These are phyloP conservation scores for Angomonas ambiguus DNA, from an alignment of 208 protist genomes.

Conservation along the genomic window DNA sequence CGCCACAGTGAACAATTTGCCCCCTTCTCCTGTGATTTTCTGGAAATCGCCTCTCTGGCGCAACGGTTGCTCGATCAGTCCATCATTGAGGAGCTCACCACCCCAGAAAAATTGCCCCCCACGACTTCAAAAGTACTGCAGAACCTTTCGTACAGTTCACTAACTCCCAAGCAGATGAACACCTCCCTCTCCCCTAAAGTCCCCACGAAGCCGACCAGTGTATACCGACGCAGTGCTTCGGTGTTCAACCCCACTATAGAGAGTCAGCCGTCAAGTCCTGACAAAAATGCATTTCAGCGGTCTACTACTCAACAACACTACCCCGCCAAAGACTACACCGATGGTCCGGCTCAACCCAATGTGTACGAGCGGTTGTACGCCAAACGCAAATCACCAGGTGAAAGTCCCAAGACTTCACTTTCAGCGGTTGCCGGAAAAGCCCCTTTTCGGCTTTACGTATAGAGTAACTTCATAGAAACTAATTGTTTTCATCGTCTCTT, in stretches of 20 bases:
- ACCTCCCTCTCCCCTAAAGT: neutral
- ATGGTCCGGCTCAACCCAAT: neutral
- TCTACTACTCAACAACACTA: neutral
- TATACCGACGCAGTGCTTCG: neutral
- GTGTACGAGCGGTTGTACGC: constrained; percentile 53
- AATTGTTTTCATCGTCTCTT: neutral
- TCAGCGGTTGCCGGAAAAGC: neutral
- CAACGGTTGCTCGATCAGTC: constrained; percentile 34
- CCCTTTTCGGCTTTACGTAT: neutral
- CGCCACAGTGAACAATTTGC: constrained; percentile 27
- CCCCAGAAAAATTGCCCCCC: neutral
- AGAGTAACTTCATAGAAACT: neutral
- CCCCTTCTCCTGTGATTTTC: constrained; percentile 41
- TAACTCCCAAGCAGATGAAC: neutral
- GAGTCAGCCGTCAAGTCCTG: no score
- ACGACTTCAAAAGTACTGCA: constrained; percentile 12
- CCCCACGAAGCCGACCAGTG: neutral
- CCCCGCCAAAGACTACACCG: neutral
- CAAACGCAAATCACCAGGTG: constrained; percentile 10
- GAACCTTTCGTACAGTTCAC: neutral
- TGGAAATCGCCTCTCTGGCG: constrained; percentile 27
- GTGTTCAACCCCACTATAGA: neutral
- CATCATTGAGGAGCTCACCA: neutral
- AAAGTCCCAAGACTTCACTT: neutral
- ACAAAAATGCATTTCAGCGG: neutral